phyloP scores from a whole-genome alignment of 208 protist species.

The Herpetomonas tarakana region DNA sequence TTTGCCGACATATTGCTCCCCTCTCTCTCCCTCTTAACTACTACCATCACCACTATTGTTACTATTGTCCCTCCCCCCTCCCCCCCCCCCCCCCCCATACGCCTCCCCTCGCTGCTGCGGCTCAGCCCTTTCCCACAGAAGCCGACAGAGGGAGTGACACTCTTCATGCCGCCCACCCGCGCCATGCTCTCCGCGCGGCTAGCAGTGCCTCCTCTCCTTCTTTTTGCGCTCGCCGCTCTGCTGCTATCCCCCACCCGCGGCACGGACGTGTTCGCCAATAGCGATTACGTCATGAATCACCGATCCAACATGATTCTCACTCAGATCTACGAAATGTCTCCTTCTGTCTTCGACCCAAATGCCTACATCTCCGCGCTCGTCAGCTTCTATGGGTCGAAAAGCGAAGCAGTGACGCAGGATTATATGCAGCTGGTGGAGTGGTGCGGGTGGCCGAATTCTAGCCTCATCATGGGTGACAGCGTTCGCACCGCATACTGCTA shows the following conservation, averaged over 20 bases:
- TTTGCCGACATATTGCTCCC: no score
- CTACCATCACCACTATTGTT: no score
- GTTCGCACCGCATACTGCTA: background rate
- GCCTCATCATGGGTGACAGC: background rate
- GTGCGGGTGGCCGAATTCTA: background rate
- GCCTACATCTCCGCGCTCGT: background rate
- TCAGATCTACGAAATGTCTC: background rate
- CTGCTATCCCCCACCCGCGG: no score
- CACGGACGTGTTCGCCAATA: background rate
- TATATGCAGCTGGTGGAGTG: background rate
- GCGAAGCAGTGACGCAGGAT: background rate
- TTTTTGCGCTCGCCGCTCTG: background rate
- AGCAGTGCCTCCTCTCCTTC: no score
- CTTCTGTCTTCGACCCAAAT: background rate
- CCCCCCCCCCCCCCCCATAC: background rate
- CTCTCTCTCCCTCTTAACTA: no score
- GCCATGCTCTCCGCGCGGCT: no score
- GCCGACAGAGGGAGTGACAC: no score
- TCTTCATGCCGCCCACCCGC: no score
- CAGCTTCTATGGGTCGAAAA: background rate
- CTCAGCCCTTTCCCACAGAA: no score
- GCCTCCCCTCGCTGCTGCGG: no score
- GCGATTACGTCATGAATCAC: background rate
- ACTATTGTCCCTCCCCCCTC: constrained; percentile 1
- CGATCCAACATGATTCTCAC: background rate